phyloP scores from a whole-genome alignment of 2,329 filamentous ascomycete species.

The Diaporthe velutina region DNA sequence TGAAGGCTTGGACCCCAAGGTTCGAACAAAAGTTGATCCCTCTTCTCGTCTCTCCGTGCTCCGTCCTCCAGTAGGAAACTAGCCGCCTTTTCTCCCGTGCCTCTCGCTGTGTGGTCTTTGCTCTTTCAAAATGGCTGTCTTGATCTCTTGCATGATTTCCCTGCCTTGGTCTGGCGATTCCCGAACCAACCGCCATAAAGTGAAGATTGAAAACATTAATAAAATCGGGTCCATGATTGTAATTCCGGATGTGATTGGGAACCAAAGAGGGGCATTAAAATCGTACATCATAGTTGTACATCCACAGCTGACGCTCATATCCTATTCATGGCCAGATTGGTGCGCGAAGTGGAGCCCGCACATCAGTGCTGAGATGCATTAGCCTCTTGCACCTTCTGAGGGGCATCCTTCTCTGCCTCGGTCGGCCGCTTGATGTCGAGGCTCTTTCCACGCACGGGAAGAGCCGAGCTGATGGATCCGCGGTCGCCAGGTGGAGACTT shows the following conservation, averaged over 20 bases:
- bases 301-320: constrained; percentile 30
- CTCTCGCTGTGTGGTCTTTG: constrained; percentile 15
- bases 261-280: constrained; percentile 24
- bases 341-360: neutral
- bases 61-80: neutral
- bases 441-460: constrained; percentile 60
- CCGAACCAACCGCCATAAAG: constrained; percentile 21
- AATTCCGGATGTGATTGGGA: constrained; percentile 30
- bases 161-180: constrained; percentile 17
- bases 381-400: constrained; percentile 31
- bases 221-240: constrained; percentile 32
- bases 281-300: constrained; percentile 37
- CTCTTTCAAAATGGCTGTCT: constrained; percentile 14
- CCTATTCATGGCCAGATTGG: constrained; percentile 12
- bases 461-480: constrained; percentile 46
- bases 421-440: constrained; percentile 58
- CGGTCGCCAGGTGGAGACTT: constrained; percentile 66
- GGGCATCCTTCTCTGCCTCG: constrained; percentile 51
- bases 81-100: constrained; percentile 20
- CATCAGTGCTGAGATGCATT: constrained; percentile 29
- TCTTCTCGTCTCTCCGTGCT: neutral
- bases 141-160: constrained; percentile 25
- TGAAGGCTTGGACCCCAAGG: neutral
- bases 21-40: constrained; percentile 16
- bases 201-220: constrained; percentile 34